Base-by-base conservation (phyloP, 352 stramenopile species). In the Globisporangium carolinianum region DNA sequence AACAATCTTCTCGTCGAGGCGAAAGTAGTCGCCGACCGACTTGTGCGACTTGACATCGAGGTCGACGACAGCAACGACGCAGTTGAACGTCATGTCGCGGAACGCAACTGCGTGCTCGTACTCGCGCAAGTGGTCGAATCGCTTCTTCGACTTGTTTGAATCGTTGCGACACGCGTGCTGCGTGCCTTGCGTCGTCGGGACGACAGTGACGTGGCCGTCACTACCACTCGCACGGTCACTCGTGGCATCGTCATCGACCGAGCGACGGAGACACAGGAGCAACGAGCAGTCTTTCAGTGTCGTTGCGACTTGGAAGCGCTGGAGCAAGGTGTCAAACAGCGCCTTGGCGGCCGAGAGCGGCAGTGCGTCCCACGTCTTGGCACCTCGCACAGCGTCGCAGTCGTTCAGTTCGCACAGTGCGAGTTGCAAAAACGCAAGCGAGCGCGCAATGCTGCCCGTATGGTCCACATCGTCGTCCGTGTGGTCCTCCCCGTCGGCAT, bases 1-100 rank as follows among this genome's bases (percentile, higher is more conserved):
- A 39, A 77, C 77, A 24, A 94, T 94, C 67, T 86, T 85, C 47
- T 90, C 71, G 63, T 95, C 86, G 18, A 93, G 65, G 6, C 72
- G 71, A 61, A 84, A 89, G 67, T 94, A 95, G 61, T 90, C 76
- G 42, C 76, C 72, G 48, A 95, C 74, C 9, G 83, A 89, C 63
- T 93, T 93, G 76, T 94, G 81, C 50, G 81, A 87, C 69, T 94
- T 96, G 61, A 89, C 73, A 57, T 96, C 85, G 52, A 96, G 58
- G 55, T 96, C 84, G 50, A 94, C 85, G 53, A 96, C 81, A 0
- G 83, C 85, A 51, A 93, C 73, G 17, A 91, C 81, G 60, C 77
- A 92, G 51, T 89, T 72, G 61, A 89, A 94, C 55, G 66, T 69
- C 68, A 88, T 67, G 61, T 86, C 71, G 14, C 77, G 71, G 51